phyloP scores from a whole-genome alignment of 179 eudicot species.

The Drosera spatulata region DNA sequence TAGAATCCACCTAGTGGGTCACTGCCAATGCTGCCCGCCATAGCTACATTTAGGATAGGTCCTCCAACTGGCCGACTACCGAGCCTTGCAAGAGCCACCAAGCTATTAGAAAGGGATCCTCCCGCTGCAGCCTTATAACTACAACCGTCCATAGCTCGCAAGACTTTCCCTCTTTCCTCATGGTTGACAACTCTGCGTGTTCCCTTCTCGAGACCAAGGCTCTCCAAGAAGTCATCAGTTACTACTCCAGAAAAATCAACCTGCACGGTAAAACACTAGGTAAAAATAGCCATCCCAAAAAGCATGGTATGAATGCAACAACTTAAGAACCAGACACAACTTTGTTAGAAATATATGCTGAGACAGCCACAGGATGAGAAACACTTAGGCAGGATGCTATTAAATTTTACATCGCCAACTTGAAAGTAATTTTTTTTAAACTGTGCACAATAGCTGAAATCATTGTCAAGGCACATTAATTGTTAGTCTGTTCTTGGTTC shows the following conservation, averaged over 20 bases:
- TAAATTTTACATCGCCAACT: too few species aligned
- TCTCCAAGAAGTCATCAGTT: conserved; percentile 63
- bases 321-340: too few species aligned
- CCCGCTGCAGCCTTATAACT: conserved; percentile 99
- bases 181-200: conserved; percentile 85
- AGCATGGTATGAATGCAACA: too few species aligned
- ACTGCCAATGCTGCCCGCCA: conserved; percentile 93
- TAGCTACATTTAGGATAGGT: conserved; percentile 64
- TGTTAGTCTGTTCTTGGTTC: too few species aligned
- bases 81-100: conserved; percentile 96
- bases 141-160: conserved; percentile 98
- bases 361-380: too few species aligned
- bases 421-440: too few species aligned
- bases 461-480: too few species aligned
- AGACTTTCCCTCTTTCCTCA: conserved; percentile 86
- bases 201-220: conserved; percentile 74
- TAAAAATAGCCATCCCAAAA: not conserved
- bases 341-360: too few species aligned
- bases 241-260: conserved; percentile 97
- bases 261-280: conserved; percentile 17
- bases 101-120: conserved; percentile 89
- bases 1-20: conserved; percentile 95
- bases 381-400: too few species aligned
- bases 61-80: conserved; percentile 63
- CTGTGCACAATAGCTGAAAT: too few species aligned